Percentiles rank a stretch among this genome's conserved stretches.
Conservation (phyloP, 2,329 filamentous ascomycete species). For the Arthrobotrys conoides region DNA sequence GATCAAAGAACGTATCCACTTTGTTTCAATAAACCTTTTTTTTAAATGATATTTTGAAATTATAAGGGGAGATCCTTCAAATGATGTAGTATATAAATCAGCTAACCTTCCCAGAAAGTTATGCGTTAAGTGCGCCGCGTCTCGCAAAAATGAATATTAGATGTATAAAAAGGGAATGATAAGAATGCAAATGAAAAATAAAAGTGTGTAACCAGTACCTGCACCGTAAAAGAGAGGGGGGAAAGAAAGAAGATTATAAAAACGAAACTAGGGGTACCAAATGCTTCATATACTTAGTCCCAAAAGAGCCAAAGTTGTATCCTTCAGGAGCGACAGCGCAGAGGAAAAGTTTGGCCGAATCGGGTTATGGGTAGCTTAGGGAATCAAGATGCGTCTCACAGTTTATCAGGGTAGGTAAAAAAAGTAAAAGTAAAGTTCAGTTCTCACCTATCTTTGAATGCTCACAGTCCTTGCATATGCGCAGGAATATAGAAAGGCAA, state of each 20-base stretch:
- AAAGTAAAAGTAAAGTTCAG: no score
- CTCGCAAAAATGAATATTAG: slow-evolving; percentile 23
- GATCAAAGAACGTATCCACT: slow-evolving; percentile 41
- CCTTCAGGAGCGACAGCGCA: slow-evolving; percentile 1
- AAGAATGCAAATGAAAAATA: slow-evolving; percentile 3
- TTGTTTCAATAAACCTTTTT: slow-evolving; percentile 50
- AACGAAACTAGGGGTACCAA: slow-evolving; percentile 27
- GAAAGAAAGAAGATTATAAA: slow-evolving; percentile 13
- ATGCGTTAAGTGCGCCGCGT: slow-evolving; percentile 4
- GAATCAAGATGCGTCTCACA: slow-evolving; percentile 43
- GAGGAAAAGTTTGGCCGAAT: slow-evolving; percentile 35
- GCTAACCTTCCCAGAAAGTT: slow-evolving; percentile 30
- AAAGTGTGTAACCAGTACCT: slow-evolving; percentile 12
- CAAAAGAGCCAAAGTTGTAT: slow-evolving; percentile 33
- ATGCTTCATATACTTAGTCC: slow-evolving; percentile 26
- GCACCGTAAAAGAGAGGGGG: slow-evolving; percentile 11
- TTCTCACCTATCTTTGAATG: neutral
- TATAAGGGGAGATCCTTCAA: slow-evolving; percentile 7
- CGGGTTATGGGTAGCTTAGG: slow-evolving; percentile 19
- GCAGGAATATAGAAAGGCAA: slow-evolving; percentile 10
- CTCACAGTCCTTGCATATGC: slow-evolving; percentile 7
- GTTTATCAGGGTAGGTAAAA: slow-evolving; percentile 29
- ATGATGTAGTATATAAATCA: slow-evolving; percentile 20
- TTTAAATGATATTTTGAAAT: slow-evolving; percentile 18
- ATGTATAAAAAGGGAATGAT: slow-evolving; percentile 27